phyloP scores from a whole-genome alignment of 768 basidiomycete species.

The Termitomyces bulborhizus region DNA sequence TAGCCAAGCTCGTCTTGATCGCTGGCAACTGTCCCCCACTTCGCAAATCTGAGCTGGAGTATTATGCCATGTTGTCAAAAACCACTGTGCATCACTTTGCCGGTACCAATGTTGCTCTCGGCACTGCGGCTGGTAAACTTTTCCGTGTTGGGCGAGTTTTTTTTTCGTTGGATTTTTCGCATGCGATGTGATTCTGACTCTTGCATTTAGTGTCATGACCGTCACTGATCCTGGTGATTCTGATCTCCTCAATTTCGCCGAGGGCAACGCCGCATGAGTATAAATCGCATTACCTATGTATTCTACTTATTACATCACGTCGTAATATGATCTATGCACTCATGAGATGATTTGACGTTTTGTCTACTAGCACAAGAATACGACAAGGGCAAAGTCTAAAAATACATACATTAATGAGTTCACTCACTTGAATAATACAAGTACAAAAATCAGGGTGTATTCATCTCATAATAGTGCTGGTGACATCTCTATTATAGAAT shows the following conservation, averaged over 20 bases:
- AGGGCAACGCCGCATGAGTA: slow-evolving; percentile 58
- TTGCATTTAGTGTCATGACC: slow-evolving; percentile 79
- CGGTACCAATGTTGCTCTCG: slow-evolving; percentile 96
- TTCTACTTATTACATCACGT: background rate
- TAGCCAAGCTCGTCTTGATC: slow-evolving; percentile 97
- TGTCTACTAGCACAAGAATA: background rate
- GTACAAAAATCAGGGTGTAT: background rate
- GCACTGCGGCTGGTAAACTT: slow-evolving; percentile 97
- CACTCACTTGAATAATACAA: too few relatives aligned
- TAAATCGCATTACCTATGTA: background rate
- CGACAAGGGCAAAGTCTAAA: too few relatives aligned
- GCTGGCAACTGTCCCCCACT: slow-evolving; percentile 99
- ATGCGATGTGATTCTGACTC: slow-evolving; percentile 15
- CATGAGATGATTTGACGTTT: background rate
- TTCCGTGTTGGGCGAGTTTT: slow-evolving; percentile 87
- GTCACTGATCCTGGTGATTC: slow-evolving; percentile 95
- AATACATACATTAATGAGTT: too few relatives aligned
- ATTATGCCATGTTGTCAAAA: slow-evolving; percentile 99
- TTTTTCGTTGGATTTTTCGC: background rate
- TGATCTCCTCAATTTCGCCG: slow-evolving; percentile 85
- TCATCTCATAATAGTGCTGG: slow-evolving; percentile 54
- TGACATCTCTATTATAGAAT: slow-evolving; percentile 70
- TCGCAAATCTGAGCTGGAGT: slow-evolving; percentile 98
- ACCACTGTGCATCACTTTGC: slow-evolving; percentile 97
- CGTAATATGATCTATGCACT: slow-evolving; percentile 6